These are phyloP conservation scores for Scopulariopsis brevicaulis DNA, from an alignment of 2,329 filamentous ascomycete genomes.

Conservation along the genomic window DNA sequence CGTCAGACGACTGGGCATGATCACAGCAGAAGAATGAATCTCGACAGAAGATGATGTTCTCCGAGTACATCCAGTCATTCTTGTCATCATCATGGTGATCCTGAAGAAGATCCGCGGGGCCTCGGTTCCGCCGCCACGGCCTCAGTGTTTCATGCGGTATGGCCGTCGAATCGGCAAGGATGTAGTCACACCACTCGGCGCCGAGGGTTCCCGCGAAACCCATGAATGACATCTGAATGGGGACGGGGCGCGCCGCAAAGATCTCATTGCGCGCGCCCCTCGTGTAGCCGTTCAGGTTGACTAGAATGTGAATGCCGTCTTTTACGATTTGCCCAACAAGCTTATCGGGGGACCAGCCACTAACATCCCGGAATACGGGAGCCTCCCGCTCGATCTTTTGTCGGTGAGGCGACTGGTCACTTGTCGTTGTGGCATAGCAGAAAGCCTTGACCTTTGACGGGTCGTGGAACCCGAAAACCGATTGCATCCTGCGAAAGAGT, in stretches of 20 bases:
- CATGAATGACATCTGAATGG: constrained; percentile 99
- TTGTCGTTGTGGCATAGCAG: constrained; percentile 90
- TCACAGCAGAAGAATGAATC: constrained; percentile 99
- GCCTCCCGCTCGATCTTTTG: constrained; percentile 89
- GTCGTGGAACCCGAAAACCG: constrained; percentile 88
- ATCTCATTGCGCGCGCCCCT: constrained; percentile 94
- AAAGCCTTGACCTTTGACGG: constrained; percentile 64
- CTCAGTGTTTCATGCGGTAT: constrained; percentile 74
- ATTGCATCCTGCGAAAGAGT: constrained; percentile 64
- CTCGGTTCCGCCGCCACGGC: constrained; percentile 64
- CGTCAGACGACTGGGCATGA: constrained; percentile 80
- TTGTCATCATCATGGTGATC: constrained; percentile 57
- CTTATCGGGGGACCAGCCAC: constrained; percentile 72
- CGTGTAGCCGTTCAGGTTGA: constrained; percentile 98
- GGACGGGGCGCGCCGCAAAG: constrained; percentile 86
- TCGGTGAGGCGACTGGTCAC: constrained; percentile 80
- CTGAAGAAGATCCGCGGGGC: constrained; percentile 56
- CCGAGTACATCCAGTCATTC: constrained; percentile 86
- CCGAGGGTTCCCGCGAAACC: constrained; percentile 93
- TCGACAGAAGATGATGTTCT: constrained; percentile 90
- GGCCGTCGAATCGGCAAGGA: constrained; percentile 80
- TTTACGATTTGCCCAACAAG: constrained; percentile 76
- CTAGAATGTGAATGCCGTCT: constrained; percentile 85
- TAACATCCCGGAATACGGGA: constrained; percentile 82
- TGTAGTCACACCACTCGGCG: constrained; percentile 97